These are phyloP conservation scores for Debaryomyces subglobosus DNA, from an alignment of 1,139 yeast species.

Conservation along the genomic window DNA sequence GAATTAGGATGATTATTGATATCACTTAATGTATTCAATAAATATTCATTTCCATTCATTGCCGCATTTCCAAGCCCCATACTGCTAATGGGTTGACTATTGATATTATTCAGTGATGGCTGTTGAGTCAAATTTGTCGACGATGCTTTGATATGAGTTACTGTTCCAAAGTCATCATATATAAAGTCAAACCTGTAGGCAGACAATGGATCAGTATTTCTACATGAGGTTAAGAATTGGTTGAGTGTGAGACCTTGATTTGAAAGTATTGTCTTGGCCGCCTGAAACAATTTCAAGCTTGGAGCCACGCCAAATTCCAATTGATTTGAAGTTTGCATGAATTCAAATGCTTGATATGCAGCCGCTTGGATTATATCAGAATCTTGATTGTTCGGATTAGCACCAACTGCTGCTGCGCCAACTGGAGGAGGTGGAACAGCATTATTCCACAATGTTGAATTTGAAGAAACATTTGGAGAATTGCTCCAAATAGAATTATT, in stretches of 20 bases:
- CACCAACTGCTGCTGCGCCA: background rate
- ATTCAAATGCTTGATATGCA: constrained; percentile 39
- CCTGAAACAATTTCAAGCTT: constrained; percentile 35
- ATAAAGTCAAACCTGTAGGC: constrained; percentile 44
- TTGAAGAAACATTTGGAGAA: constrained; percentile 10
- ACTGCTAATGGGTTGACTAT: constrained; percentile 2
- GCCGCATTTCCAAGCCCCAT: constrained; percentile 2
- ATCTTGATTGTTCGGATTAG: constrained; percentile 1
- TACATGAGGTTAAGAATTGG: constrained; percentile 45
- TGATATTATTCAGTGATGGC: constrained; percentile 11
- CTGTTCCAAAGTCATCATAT: constrained; percentile 52
- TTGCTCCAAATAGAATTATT: constrained; percentile 40
- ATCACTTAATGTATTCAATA: constrained; percentile 17
- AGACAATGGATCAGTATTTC: constrained; percentile 24
- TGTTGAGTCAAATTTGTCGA: constrained; percentile 10
- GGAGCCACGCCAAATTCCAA: constrained; percentile 46
- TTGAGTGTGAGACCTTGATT: constrained; percentile 37
- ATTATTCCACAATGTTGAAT: constrained; percentile 12
- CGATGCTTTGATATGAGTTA: constrained; percentile 44
- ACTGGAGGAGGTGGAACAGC: constrained; percentile 7
- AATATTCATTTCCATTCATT: constrained; percentile 2
- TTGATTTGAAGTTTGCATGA: constrained; percentile 34
- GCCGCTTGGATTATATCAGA: constrained; percentile 30
- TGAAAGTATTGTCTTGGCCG: constrained; percentile 31
- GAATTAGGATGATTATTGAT: constrained; percentile 7